Evolutionary conservation across 2,329 filamentous ascomycete species (phyloP).

Genomic region (Truncatella angustata): DNA sequence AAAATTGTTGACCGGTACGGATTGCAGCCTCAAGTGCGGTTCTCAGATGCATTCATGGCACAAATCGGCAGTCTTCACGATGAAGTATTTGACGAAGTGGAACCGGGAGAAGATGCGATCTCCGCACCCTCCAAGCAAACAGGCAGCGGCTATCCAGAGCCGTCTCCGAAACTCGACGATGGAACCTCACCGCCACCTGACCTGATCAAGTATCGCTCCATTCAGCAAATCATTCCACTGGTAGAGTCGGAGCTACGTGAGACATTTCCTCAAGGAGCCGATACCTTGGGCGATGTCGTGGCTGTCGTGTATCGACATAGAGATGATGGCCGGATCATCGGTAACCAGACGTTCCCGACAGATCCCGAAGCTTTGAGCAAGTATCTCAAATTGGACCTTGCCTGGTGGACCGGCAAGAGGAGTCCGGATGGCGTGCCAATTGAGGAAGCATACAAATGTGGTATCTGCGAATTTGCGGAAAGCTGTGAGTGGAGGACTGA

Average conservation of each 20-base stretch:
- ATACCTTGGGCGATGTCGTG: slow-evolving; percentile 49
- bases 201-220: slow-evolving; percentile 44
- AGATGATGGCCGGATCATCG: slow-evolving; percentile 49
- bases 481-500: slow-evolving; percentile 74
- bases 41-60: slow-evolving; percentile 77
- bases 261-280: slow-evolving; percentile 52
- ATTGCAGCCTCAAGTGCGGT: slow-evolving; percentile 61
- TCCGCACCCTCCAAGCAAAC: slow-evolving; percentile 16
- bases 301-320: slow-evolving; percentile 54
- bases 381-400: slow-evolving; percentile 69
- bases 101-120: slow-evolving; percentile 34
- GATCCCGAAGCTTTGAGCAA: slow-evolving; percentile 60
- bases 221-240: slow-evolving; percentile 46
- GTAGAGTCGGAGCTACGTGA: slow-evolving; percentile 44
- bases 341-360: slow-evolving; percentile 63
- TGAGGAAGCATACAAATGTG: slow-evolving; percentile 87
- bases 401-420: slow-evolving; percentile 85
- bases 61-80: slow-evolving; percentile 70
- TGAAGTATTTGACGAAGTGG: slow-evolving; percentile 57
- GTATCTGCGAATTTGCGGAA: slow-evolving; percentile 78
- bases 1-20: slow-evolving; percentile 70
- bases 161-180: slow-evolving; percentile 4
- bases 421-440: slow-evolving; percentile 72
- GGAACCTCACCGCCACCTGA: slow-evolving; percentile 26
- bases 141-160: slow-evolving; percentile 6